Evolutionary conservation across 2,329 filamentous ascomycete genomes (phyloP), one percentile per base, ranked within the genome.

Genomic region (Penicillium palitans): DNA sequence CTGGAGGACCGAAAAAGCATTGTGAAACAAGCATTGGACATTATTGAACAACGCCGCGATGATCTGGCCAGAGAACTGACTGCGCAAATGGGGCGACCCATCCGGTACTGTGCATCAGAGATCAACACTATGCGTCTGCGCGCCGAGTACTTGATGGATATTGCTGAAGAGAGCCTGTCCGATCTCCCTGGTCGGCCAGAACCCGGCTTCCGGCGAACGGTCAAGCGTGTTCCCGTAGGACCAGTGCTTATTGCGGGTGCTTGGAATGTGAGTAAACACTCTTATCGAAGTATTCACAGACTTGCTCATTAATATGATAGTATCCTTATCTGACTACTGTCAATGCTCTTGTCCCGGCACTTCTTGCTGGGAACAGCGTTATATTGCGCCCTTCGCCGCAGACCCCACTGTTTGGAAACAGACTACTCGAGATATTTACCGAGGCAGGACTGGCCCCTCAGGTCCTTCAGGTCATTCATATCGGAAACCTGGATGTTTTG

Each of bases 341-440:
- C 71, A 96, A 96, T 79, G 91, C 91, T 2, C 82, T 97, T 52
- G 84, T 96, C 58, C 92, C 93, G 15, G 92, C 93, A n/a, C 81
- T 97, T 27, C 82, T 96, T 29, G 86, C 90, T 24, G 93, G 93
- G n/a, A 96, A 96, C 78, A 88, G 88, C 3, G 90, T 96, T 58
- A 92, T 97, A 60, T 80, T 96, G 58, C 96, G 96, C 78, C 91
- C 92, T 10, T 96, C 91, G 2, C 93, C 93, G 4, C 93, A 96
- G 76, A 96, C 92, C 0, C 93, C 93, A 1, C 93, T 92, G 0
- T 87, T 95, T 64, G 91, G 86, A 41, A 91, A 96, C 79, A 89
- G 90, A 59, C 83, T 96, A 24, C 78, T 88, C 57, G 83, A 88
- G 63, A 84, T 89, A 53, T 96, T 97, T 72, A 76, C 79, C 42